Conservation (phyloP, 2,329 filamentous ascomycete species). For the Botrytis pseudocinerea region DNA sequence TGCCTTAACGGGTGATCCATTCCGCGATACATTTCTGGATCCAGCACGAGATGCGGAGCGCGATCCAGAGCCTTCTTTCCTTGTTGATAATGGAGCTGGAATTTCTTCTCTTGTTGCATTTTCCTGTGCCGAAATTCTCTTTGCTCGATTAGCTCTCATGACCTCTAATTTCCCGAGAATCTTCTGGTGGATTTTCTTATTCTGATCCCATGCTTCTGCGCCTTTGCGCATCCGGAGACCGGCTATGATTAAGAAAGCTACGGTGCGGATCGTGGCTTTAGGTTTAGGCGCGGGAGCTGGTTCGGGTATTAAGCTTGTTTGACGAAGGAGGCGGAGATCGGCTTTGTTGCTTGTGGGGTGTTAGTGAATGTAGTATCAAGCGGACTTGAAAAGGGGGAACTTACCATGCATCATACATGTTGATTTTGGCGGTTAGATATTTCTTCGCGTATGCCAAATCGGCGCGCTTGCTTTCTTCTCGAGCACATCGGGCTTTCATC, state of each 20-base stretch:
- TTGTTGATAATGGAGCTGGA: neutral
- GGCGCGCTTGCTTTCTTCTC: conserved; percentile 77
- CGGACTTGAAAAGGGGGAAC: conserved; percentile 44
- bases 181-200: conserved; percentile 47
- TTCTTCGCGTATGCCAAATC: conserved; percentile 86
- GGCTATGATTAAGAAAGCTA: conserved; percentile 51
- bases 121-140: conserved; percentile 1
- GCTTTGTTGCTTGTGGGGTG: conserved; percentile 74
- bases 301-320: conserved; percentile 65
- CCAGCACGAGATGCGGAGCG: conserved; percentile 3
- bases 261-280: conserved; percentile 46
- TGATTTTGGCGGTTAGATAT: conserved; percentile 75
- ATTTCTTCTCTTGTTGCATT: conserved; percentile 4
- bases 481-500: conserved; percentile 76
- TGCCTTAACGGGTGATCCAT: conserved; percentile 8
- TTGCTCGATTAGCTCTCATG: conserved; percentile 27
- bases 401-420: conserved; percentile 88
- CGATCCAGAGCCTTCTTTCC: neutral
- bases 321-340: conserved; percentile 80
- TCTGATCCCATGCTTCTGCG: conserved; percentile 51
- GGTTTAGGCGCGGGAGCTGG: conserved; percentile 16
- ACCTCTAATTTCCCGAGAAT: conserved; percentile 36
- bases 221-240: conserved; percentile 52
- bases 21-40: conserved; percentile 12
- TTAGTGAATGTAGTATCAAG: conserved; percentile 26